Evolutionary conservation across 2,329 filamentous ascomycete species (phyloP), one percentile per base, ranked within the genome.

Genomic region (Cytospora piceae): DNA sequence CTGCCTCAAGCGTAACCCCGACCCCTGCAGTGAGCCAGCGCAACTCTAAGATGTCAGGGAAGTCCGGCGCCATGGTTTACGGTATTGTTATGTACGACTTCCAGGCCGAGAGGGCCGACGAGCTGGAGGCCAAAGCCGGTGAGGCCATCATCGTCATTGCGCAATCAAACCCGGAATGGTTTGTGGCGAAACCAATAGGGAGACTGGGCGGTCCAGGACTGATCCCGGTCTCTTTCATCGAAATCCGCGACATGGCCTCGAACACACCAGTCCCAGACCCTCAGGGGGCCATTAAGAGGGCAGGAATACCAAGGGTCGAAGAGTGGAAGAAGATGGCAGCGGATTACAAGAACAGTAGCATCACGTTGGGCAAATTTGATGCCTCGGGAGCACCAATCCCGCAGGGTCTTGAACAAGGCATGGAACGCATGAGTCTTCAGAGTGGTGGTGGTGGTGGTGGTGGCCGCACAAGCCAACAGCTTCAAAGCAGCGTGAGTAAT

Each of bases 271-370:
- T 97, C 1, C 77, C 85, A 22, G 93, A 98, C 76, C 88, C 94
- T 0, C 83, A 91, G 31, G 94, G 94, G 34, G 94, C 95, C 1
- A 92, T 99, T 64, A 87, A 88, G 72, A 89, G 90, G 71, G 95
- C 95, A 1, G 94, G 94, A 24, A 94, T 99, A 9, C 95, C 95
- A 15, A 90, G 90, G 73, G 95, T 99, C 4, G 95, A 99, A 75
- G 95, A 99, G 73, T 99, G 95, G 95, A 99, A 99, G 82, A 96
- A 96, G 80, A 97, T 97, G 93, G 94, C 95, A 0, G 94, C 94
- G 64, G 94, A 97, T 70, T 99, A 99, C 80, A 99, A 99, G 82
- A 97, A 98, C 76, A 97, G 94, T 77, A 98, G 95, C 79, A 98
- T 99, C 75, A 94, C 94, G 0, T 82, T 99, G 52, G 95, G 95